phyloP scores from a whole-genome alignment of 2,329 filamentous ascomycete species.

The Basipetospora chlamydospora region DNA sequence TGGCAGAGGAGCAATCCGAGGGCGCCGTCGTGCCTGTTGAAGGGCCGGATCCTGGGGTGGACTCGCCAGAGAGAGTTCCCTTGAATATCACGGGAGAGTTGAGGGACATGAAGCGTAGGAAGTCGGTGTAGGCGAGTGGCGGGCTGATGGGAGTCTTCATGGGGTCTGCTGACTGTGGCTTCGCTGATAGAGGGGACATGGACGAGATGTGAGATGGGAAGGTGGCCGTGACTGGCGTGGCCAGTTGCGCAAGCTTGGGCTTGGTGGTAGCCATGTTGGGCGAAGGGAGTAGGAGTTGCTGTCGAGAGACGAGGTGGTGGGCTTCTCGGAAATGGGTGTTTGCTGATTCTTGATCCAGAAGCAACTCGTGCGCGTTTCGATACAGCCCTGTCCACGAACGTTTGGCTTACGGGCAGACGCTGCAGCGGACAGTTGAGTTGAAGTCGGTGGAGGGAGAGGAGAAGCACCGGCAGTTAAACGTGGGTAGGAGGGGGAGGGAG shows the following conservation, averaged over 20 bases:
- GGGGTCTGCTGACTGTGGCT: constrained; percentile 30
- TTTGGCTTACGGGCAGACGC: too few species aligned
- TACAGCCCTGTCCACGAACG: too few species aligned
- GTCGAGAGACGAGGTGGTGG: too few species aligned
- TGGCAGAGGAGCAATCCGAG: constrained; percentile 35
- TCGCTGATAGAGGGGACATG: constrained; percentile 49
- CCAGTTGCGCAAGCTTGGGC: constrained; percentile 47
- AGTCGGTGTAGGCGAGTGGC: constrained; percentile 80
- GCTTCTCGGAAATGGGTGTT: too few species aligned
- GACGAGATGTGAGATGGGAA: constrained; percentile 49
- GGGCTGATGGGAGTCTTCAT: constrained; percentile 89
- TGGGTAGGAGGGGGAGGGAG: constrained; percentile 1
- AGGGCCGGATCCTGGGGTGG: constrained; percentile 32
- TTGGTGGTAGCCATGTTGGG: constrained; percentile 21
- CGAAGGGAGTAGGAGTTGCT: neutral
- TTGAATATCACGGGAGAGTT: constrained; percentile 50
- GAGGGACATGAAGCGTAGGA: constrained; percentile 70
- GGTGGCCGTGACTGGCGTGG: constrained; percentile 46
- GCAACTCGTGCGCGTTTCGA: too few species aligned
- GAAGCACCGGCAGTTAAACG: neutral
- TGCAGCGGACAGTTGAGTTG: too few species aligned
- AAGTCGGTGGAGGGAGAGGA: too few species aligned
- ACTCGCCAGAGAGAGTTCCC: constrained; percentile 31
- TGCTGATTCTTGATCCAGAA: too few species aligned
- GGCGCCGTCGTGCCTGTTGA: constrained; percentile 37